Base-by-base conservation (phyloP, 306 rosid genomes). In the Luffa acutangula region DNA sequence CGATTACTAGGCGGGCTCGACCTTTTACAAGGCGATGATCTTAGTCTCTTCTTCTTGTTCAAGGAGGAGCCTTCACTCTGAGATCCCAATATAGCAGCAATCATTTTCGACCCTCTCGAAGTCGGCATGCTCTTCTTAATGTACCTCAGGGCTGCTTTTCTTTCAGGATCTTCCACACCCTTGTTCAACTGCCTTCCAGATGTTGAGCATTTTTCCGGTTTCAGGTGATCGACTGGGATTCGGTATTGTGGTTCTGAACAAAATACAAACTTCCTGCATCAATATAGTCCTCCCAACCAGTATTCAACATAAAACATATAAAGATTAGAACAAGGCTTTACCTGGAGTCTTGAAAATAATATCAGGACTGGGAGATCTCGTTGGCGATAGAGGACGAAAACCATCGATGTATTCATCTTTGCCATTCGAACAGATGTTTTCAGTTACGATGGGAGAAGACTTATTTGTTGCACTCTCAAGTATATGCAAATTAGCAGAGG, bases 351-450 rank as follows among this genome's bases (percentile, higher is more conserved):
- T 72, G 3, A 82, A 21, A 59, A 76, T 3, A 18, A 45, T 41
- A 39, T 87, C 89, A 0, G 81, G 81, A 49, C 86, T 70, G 34
- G 87, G 91, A 64, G 97, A 84, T 74, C 86, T 66, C 21, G 93
- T 88, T 8, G 94, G 97, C 7, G 92, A 91, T 3, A 84, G 73
- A 76, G 89, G 64, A 76, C 41, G 89, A 78, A 86, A 89, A 80
- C 62, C 79, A 33, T 80, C 86, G 37, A n/a, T 51, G 49, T 76
- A 79, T 65, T 9, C 36, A 73, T 46, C 66, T 58, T 80, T 84
- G 65, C 78, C 83, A 77, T 12, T 76, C 36, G 10, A 41, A n/a
- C 13, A 7, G 69, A 56, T 53, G n/a, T 54, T 10, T 6, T 53
- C 37, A 25, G 43, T 18, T 57, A 33, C 60, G 3, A 74, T 25